A percentile compares a stretch with the other conserved stretches of the same genome.
These are phyloP conservation scores for Metarhizium album DNA, from an alignment of 2,329 filamentous ascomycete species.

Conservation along the genomic window DNA sequence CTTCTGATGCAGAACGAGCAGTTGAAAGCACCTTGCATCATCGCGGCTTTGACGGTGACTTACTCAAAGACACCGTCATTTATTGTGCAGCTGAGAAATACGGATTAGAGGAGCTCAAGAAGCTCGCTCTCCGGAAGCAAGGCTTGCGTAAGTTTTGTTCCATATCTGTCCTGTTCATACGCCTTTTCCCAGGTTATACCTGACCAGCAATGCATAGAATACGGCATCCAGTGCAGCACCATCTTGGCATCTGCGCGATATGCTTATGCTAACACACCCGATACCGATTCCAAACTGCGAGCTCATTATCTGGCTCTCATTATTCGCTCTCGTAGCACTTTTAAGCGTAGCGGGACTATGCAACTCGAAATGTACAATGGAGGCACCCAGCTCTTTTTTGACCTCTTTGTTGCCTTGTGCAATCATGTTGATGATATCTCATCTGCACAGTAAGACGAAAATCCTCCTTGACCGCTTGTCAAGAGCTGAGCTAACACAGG, in stretches of 20 bases:
- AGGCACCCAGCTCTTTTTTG: slow-evolving; percentile 76
- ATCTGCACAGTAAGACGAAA: slow-evolving; percentile 38
- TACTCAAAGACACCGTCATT: slow-evolving; percentile 82
- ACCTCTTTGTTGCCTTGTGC: slow-evolving; percentile 84
- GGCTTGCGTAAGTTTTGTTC: slow-evolving; percentile 53
- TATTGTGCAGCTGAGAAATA: slow-evolving; percentile 86
- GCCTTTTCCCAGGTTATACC: not conserved
- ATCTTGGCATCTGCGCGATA: slow-evolving; percentile 82
- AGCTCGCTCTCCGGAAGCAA: slow-evolving; percentile 77
- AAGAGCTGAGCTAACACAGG: not conserved
- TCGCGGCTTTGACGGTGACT: slow-evolving; percentile 49
- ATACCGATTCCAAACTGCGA: slow-evolving; percentile 80
- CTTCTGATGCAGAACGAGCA: slow-evolving; percentile 33
- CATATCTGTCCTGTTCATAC: not conserved
- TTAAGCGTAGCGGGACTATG: slow-evolving; percentile 92
- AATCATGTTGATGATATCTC: slow-evolving; percentile 74
- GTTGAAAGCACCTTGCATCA: slow-evolving; percentile 60
- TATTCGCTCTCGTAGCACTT: slow-evolving; percentile 75
- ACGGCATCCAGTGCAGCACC: slow-evolving; percentile 71
- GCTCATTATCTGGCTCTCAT: slow-evolving; percentile 89
- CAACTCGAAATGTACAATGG: slow-evolving; percentile 88
- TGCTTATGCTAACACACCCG: slow-evolving; percentile 80
- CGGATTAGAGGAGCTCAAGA: slow-evolving; percentile 73
- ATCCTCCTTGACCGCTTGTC: not conserved
- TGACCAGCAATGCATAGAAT: slow-evolving; percentile 34